Evolutionary conservation across 805 yeast species (phyloP).

Genomic region (Metschnikowia shivogae): DNA sequence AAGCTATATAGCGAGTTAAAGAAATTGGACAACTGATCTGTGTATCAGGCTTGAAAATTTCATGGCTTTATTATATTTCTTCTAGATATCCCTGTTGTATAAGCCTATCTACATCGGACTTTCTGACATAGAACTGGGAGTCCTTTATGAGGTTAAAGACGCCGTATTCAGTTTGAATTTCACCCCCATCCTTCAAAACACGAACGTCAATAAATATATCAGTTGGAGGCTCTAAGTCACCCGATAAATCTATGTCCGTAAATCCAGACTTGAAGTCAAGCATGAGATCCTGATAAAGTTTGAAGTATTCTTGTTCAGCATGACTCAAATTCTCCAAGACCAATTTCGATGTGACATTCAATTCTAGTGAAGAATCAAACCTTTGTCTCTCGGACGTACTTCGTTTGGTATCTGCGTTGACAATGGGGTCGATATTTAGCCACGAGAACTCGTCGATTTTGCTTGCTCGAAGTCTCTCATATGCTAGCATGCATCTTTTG

Average conservation of each 20-base stretch:
- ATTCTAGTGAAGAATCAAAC: not conserved
- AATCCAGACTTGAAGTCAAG: conserved; percentile 74
- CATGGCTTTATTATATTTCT: conserved; percentile 42
- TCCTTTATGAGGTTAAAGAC: conserved; percentile 90
- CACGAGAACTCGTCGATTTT: conserved; percentile 66
- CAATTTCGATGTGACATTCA: conserved; percentile 14
- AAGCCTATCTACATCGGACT: conserved; percentile 88
- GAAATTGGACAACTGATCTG: conserved; percentile 1
- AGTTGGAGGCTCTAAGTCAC: conserved; percentile 84
- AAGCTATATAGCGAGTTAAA: conserved; percentile 50
- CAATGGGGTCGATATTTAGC: conserved; percentile 56
- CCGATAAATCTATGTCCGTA: conserved; percentile 81
- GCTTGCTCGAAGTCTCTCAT: conserved; percentile 67
- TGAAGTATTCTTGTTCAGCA: conserved; percentile 74
- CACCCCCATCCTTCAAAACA: conserved; percentile 92
- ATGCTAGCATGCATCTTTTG: conserved; percentile 84
- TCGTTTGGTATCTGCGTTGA: conserved; percentile 13
- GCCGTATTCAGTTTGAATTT: conserved; percentile 95
- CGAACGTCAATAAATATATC: conserved; percentile 92
- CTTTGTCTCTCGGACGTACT: conserved; percentile 2
- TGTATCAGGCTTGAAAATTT: not conserved
- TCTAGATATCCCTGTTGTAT: conserved; percentile 93
- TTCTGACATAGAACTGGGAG: conserved; percentile 90
- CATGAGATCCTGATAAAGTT: conserved; percentile 64
- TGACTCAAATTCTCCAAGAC: conserved; percentile 57